A percentile compares a stretch with the other conserved stretches of the same genome.
phyloP scores from a whole-genome alignment of 2,329 filamentous ascomycete species.

The Aspergillus melleus region DNA sequence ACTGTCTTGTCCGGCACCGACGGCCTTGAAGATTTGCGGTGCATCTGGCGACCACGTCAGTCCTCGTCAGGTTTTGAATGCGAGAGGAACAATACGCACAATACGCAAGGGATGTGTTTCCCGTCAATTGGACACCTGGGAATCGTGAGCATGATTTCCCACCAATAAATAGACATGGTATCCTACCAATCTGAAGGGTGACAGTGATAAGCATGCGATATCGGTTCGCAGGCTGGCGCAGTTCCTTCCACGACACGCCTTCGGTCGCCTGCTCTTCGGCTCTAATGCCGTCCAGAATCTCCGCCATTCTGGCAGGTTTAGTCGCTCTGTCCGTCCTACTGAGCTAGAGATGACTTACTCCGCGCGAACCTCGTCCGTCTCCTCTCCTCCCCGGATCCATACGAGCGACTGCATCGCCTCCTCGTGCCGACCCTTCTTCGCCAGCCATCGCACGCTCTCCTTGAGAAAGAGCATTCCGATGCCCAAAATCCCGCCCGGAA shows the following conservation, averaged over 20 bases:
- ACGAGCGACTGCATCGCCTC: slow-evolving; percentile 50
- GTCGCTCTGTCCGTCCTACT: slow-evolving; percentile 19
- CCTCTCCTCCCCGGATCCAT: slow-evolving; percentile 47
- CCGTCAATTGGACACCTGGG: slow-evolving; percentile 45
- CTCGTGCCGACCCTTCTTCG: slow-evolving; percentile 49
- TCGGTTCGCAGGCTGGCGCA: slow-evolving; percentile 48
- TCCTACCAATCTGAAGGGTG: slow-evolving; percentile 46
- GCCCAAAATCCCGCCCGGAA: slow-evolving; percentile 49
- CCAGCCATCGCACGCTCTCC: slow-evolving; percentile 52
- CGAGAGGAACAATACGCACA: slow-evolving; percentile 26
- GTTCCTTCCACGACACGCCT: slow-evolving; percentile 50
- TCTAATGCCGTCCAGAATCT: slow-evolving; percentile 27
- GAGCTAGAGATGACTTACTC: slow-evolving; percentile 5
- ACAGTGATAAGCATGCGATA: slow-evolving; percentile 50
- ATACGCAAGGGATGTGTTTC: slow-evolving; percentile 50
- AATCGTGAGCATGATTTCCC: neutral
- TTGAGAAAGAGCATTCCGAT: slow-evolving; percentile 51
- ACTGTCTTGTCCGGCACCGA: slow-evolving; percentile 47
- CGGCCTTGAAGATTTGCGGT: slow-evolving; percentile 53
- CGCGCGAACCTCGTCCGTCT: slow-evolving; percentile 15
- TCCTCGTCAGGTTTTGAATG: too few relatives aligned
- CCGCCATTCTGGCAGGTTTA: slow-evolving; percentile 49
- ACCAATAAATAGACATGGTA: neutral
- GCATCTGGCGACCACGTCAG: slow-evolving; percentile 26
- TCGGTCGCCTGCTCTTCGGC: slow-evolving; percentile 39